These are phyloP conservation scores for Malassezia dermatis DNA, from an alignment of 1,284 basidiomycete genomes.

Conservation along the genomic window DNA sequence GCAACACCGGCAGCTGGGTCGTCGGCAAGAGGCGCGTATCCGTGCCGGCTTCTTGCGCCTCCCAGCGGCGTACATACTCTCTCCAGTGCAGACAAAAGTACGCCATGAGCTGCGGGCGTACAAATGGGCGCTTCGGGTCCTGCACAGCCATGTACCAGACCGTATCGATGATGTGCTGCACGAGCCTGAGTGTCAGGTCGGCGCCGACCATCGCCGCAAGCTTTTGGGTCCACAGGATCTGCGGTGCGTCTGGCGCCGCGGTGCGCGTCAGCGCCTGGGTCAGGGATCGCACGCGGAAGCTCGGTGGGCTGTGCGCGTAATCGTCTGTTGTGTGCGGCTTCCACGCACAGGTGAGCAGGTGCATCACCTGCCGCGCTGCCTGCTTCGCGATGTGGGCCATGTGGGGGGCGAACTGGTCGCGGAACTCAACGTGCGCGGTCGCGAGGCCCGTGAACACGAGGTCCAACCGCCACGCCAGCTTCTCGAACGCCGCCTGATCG, in stretches of 20 bases:
- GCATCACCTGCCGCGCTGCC: neutral
- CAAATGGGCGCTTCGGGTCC: constrained; percentile 8
- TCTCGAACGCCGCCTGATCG: constrained; percentile 13
- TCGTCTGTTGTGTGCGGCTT: constrained; percentile 1
- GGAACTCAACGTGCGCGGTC: neutral
- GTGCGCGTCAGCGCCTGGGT: neutral
- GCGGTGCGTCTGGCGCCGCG: neutral
- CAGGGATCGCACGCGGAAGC: constrained; percentile 1
- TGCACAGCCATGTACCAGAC: constrained; percentile 14
- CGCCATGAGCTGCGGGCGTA: constrained; percentile 3
- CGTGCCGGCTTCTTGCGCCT: neutral
- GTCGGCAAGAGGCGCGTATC: neutral
- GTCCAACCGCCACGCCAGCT: constrained; percentile 13
- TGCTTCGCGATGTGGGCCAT: neutral
- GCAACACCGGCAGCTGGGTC: neutral
- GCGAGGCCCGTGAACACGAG: constrained; percentile 9
- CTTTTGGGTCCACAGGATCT: constrained; percentile 2
- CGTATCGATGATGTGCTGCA: constrained; percentile 2
- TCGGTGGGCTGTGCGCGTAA: constrained; percentile 8
- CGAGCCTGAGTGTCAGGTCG: neutral
- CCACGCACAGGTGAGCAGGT: constrained; percentile 9
- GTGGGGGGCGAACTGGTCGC: neutral
- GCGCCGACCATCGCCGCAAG: constrained; percentile 6
- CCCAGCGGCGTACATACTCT: neutral
- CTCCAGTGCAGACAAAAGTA: neutral